These are phyloP conservation scores for Ceriops zippeliana DNA, from an alignment of 345 rosid species.

Conservation along the genomic window DNA sequence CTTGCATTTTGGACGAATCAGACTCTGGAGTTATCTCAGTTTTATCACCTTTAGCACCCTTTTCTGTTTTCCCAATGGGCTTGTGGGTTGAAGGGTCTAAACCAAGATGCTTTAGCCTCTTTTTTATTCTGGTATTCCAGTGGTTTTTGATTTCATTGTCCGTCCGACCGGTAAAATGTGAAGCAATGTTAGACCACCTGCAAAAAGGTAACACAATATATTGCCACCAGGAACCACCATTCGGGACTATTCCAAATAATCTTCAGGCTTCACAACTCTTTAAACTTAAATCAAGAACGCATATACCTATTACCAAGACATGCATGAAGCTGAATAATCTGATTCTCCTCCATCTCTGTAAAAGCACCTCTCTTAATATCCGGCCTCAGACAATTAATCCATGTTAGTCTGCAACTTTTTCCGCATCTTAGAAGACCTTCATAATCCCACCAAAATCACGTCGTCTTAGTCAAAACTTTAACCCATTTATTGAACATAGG, in stretches of 20 bases:
- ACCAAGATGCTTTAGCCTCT: slow-evolving; percentile 61
- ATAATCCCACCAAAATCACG: neutral
- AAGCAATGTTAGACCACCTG: slow-evolving; percentile 97
- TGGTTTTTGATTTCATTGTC: slow-evolving; percentile 95
- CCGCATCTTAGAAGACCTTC: slow-evolving; percentile 84
- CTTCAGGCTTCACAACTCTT: too few relatives aligned
- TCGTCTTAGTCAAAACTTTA: neutral
- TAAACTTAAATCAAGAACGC: too few relatives aligned
- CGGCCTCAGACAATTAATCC: slow-evolving; percentile 93
- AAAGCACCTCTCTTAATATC: slow-evolving; percentile 84
- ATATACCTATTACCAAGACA: slow-evolving; percentile 76
- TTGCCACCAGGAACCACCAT: too few relatives aligned
- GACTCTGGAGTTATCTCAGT: slow-evolving; percentile 10
- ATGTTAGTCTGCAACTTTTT: slow-evolving; percentile 86
- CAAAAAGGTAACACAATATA: neutral
- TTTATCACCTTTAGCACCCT: slow-evolving; percentile 13
- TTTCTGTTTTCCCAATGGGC: slow-evolving; percentile 29
- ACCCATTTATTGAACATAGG: neutral
- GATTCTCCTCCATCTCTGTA: slow-evolving; percentile 76
- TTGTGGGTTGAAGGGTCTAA: slow-evolving; percentile 63
- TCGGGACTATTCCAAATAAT: too few relatives aligned
- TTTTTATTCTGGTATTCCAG: slow-evolving; percentile 89
- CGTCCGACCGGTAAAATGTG: slow-evolving; percentile 86
- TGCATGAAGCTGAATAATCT: slow-evolving; percentile 73
- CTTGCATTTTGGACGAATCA: slow-evolving; percentile 23